phyloP scores from a whole-genome alignment of 352 stramenopile genomes.

The Pythium sukuiense region DNA sequence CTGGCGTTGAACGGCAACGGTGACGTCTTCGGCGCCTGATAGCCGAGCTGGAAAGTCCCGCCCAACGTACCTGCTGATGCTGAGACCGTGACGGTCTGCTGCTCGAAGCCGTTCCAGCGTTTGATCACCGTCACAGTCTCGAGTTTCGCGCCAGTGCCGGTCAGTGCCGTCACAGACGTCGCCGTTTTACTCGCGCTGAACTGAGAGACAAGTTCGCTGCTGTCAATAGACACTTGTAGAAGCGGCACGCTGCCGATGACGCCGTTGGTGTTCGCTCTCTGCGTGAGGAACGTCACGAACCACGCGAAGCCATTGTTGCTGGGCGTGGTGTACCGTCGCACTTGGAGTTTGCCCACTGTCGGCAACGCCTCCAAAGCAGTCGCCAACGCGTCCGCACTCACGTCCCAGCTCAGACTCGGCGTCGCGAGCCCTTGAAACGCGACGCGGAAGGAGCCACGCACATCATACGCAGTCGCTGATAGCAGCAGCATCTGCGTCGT shows the following conservation, averaged over 20 bases:
- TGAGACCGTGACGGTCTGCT: constrained; percentile 85
- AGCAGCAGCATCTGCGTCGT: constrained; percentile 91
- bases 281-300: constrained; percentile 78
- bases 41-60: constrained; percentile 87
- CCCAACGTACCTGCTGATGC: constrained; percentile 63
- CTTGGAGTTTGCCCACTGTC: constrained; percentile 77
- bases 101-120: constrained; percentile 90
- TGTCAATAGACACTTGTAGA: constrained; percentile 76
- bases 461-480: constrained; percentile 73
- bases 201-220: constrained; percentile 48
- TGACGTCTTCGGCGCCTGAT: constrained; percentile 77
- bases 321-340: constrained; percentile 57
- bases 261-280: constrained; percentile 43
- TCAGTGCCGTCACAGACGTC: constrained; percentile 44
- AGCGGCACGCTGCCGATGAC: constrained; percentile 54
- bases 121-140: constrained; percentile 78
- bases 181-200: constrained; percentile 50
- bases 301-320: constrained; percentile 78
- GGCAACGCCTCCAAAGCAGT: constrained; percentile 76
- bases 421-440: constrained; percentile 74
- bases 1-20: constrained; percentile 71
- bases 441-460: constrained; percentile 88
- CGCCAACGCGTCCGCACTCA: constrained; percentile 79
- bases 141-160: constrained; percentile 75
- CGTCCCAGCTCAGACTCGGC: constrained; percentile 62